These are phyloP conservation scores for Didymella exigua DNA, from an alignment of 2,329 filamentous ascomycete genomes.

Conservation along the genomic window DNA sequence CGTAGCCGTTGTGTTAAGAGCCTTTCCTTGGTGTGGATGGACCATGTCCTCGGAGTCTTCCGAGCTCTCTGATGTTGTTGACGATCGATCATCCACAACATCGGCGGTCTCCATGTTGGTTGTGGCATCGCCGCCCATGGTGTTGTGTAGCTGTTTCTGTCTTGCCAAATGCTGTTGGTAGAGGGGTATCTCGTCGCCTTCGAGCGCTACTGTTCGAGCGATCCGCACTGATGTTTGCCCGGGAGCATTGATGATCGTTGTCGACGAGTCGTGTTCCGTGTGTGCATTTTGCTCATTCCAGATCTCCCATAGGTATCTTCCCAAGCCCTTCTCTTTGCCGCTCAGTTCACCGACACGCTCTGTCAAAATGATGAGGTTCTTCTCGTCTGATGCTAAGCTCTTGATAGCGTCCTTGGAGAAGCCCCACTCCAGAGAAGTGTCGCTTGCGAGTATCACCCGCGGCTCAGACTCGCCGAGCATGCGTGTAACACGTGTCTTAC, in stretches of 20 bases:
- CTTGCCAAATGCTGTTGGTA: conserved; percentile 95
- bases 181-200: conserved; percentile 74
- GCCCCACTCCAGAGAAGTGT: conserved; percentile 90
- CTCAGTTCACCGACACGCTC: conserved; percentile 65
- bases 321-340: conserved; percentile 55
- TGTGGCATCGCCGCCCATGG: conserved; percentile 68
- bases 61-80: conserved; percentile 82
- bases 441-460: conserved; percentile 86
- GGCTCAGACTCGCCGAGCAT: conserved; percentile 62
- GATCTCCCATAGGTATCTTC: conserved; percentile 74
- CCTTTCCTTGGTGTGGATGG: conserved; percentile 83
- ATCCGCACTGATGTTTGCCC: conserved; percentile 49
- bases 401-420: conserved; percentile 83
- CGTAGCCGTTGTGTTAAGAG: conserved; percentile 84
- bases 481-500: conserved; percentile 77
- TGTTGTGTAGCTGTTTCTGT: conserved; percentile 84
- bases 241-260: conserved; percentile 69
- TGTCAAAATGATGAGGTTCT: conserved; percentile 86
- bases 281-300: conserved; percentile 42
- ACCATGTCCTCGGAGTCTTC: conserved; percentile 77
- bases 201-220: conserved; percentile 65
- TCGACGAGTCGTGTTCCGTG: conserved; percentile 39
- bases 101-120: conserved; percentile 73
- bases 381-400: conserved; percentile 73
- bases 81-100: conserved; percentile 80